Percentiles rank a stretch among this genome's conserved stretches.
These are phyloP conservation scores for Vaccinium myrtillus DNA, from an alignment of 148 eudicot species.

Conservation along the genomic window DNA sequence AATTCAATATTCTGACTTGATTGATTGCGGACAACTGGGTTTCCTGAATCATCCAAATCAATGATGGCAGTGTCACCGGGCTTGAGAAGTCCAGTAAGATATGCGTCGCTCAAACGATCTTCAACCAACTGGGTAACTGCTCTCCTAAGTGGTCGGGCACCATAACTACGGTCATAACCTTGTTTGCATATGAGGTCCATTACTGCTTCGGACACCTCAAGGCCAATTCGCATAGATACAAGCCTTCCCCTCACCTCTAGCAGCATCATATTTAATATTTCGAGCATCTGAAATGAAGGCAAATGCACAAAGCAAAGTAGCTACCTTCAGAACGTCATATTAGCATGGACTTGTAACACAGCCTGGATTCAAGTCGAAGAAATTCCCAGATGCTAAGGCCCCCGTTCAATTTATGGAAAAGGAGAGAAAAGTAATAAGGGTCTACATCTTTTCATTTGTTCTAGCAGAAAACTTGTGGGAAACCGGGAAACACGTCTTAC, in stretches of 20 bases:
- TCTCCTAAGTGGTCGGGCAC: slow-evolving; percentile 55
- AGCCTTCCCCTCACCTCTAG: slow-evolving; percentile 49
- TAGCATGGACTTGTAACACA: not conserved
- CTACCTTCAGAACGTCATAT: not conserved
- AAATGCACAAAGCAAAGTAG: not conserved
- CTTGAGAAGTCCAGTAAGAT: slow-evolving; percentile 42
- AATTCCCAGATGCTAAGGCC: not conserved
- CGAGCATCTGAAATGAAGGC: slow-evolving; percentile 41
- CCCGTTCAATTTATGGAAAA: not conserved
- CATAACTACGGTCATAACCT: slow-evolving; percentile 56
- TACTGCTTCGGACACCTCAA: slow-evolving; percentile 45
- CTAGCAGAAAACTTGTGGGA: not conserved
- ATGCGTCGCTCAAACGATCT: slow-evolving; percentile 50
- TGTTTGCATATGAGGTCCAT: slow-evolving; percentile 46
- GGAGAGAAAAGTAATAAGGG: not conserved
- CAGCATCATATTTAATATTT: slow-evolving; percentile 48
- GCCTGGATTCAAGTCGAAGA: not conserved
- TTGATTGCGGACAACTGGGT: slow-evolving; percentile 37
- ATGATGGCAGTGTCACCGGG: slow-evolving; percentile 46
- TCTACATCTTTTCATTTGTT: not conserved
- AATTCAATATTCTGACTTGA: slow-evolving; percentile 32
- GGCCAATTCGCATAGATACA: slow-evolving; percentile 33
- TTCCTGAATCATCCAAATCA: slow-evolving; percentile 49
- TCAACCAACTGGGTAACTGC: slow-evolving; percentile 50
- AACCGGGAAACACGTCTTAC: not conserved